phyloP scores from a whole-genome alignment of 2,329 filamentous ascomycete genomes.

The Fusarium humuli region DNA sequence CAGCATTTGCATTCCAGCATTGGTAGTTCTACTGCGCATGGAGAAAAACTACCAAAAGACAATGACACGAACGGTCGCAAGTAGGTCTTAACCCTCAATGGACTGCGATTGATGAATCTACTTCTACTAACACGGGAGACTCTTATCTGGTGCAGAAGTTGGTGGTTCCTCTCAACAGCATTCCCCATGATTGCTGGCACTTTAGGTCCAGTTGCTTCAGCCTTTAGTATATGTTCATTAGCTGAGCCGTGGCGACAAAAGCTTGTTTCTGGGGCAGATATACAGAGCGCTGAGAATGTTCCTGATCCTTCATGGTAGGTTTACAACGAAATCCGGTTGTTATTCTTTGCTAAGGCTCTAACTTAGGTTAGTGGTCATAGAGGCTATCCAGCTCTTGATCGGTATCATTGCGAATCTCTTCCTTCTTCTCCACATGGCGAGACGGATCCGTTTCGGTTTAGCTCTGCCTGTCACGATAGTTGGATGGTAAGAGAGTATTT shows the following conservation, averaged over 20 bases:
- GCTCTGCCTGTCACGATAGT: neutral
- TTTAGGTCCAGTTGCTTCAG: constrained; percentile 1
- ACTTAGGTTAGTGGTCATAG: neutral
- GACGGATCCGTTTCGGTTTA: neutral
- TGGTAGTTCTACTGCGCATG: too few species aligned
- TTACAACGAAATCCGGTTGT: neutral
- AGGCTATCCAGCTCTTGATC: neutral
- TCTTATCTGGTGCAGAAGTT: neutral
- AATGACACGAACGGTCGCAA: too few species aligned
- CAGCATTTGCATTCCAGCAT: too few species aligned
- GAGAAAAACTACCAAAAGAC: too few species aligned
- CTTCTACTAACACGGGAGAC: too few species aligned
- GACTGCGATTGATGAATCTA: too few species aligned
- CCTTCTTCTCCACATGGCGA: neutral
- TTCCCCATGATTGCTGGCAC: constrained; percentile 9
- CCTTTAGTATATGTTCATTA: constrained; percentile 6
- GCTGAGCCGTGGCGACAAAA: constrained; percentile 2
- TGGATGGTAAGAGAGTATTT: neutral
- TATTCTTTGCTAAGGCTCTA: neutral
- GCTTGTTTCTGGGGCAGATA: neutral
- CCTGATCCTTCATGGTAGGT: constrained; percentile 1
- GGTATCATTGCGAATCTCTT: neutral
- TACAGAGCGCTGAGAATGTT: neutral
- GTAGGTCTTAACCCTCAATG: too few species aligned
- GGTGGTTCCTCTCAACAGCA: neutral